Base-by-base conservation (phyloP, 352 stramenopile genomes). In the Achlya hypogyna region DNA sequence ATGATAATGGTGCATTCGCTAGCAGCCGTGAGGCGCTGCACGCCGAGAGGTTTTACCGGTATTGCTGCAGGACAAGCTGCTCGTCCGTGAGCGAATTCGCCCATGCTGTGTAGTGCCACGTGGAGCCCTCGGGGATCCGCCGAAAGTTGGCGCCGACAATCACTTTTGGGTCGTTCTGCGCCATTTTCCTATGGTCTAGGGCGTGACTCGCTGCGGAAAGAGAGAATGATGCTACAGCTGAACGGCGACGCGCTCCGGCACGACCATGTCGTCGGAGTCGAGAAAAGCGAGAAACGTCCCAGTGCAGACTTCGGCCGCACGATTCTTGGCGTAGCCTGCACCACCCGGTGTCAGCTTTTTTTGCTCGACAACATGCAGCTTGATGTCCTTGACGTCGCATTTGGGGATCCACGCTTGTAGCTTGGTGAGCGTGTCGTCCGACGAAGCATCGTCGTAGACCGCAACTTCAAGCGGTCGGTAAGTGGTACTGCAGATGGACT, bases 1-100 rank as follows among this genome's bases (percentile, higher is more conserved):
- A 62, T 59, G 62, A 68, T 68, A 28, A 68, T 68, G 9, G 62
- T 68, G 22, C 49, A 68, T 35, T 68, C 62, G 3, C 62, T 64
- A 52, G 4, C 10, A 22, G 32, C 8, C 12, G 18, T 16, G 18
- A 28, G 34, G 22, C 22, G 10, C 22, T 31, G 34, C 34, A 42
- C 34, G 34, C 14, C 38, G 38, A 45, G 38, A 18, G 12, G n/a
- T 10, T 10, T 18, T n/a, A 45, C 54, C 54, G 40, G 35, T 68
- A 68, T 58, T 68, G 62, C 35, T 68, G 62, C 5, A 68, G 40
- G 9, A 62, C 49, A 8, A 68, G 29, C 27, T 62, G 49, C 27
- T 68, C 62, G 16, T 68, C 16, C 6, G 49, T 68, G 31, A 68
- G 62, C 5, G 29, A 4, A 31, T 68, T 68, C 12, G 49, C 49